phyloP scores from a whole-genome alignment of 441 rosid species.

The Populus hybrid region DNA sequence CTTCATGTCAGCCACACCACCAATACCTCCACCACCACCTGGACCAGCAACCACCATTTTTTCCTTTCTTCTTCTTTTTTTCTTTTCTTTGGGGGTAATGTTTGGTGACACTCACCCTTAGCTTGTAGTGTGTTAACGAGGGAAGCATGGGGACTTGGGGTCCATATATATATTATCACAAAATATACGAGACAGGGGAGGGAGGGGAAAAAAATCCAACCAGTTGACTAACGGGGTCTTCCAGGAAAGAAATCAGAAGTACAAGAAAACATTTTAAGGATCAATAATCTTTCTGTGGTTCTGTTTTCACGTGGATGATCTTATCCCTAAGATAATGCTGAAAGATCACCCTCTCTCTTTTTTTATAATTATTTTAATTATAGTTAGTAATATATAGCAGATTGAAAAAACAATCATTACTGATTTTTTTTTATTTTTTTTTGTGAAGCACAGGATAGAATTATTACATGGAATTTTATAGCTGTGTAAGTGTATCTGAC shows the following conservation, averaged over 20 bases:
- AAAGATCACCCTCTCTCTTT: background rate
- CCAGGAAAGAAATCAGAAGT: background rate
- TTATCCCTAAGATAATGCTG: background rate
- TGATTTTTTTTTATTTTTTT: slow-evolving; percentile 8
- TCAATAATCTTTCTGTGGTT: too few relatives aligned
- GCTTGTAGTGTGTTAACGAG: slow-evolving; percentile 11
- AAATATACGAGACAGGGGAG: background rate
- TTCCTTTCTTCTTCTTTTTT: background rate
- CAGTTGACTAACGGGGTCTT: background rate
- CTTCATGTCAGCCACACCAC: slow-evolving; percentile 31
- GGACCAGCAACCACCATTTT: slow-evolving; percentile 37
- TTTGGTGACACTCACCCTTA: background rate
- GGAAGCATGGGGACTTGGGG: slow-evolving; percentile 18
- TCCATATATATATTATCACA: slow-evolving; percentile 39
- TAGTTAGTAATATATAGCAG: slow-evolving; percentile 58
- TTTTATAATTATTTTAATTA: background rate
- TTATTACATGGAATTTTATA: slow-evolving; percentile 44
- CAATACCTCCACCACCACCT: slow-evolving; percentile 5
- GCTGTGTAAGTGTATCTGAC: too few relatives aligned
- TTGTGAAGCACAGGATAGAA: slow-evolving; percentile 23
- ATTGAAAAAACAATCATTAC: slow-evolving; percentile 28
- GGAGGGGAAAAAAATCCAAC: background rate
- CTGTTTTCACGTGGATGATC: background rate
- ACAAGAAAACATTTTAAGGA: background rate
- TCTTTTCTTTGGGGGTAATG: background rate